These are phyloP conservation scores for Mycena belliarum DNA, from an alignment of 768 basidiomycete genomes.

Conservation along the genomic window DNA sequence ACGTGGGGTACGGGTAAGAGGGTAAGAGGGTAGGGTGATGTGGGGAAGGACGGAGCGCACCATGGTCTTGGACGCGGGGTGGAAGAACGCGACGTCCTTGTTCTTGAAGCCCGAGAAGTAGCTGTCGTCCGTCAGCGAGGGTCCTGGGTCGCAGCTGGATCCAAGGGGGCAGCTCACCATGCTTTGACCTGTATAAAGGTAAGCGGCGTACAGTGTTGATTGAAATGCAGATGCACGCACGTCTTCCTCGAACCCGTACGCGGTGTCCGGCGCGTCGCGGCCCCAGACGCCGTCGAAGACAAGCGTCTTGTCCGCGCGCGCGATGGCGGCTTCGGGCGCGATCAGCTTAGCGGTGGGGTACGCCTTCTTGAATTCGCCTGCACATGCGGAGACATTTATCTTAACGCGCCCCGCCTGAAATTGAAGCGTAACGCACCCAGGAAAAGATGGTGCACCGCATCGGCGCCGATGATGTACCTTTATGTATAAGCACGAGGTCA, in stretches of 20 bases:
- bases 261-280: slow-evolving; percentile 60
- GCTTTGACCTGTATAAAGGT: too few relatives aligned
- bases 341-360: slow-evolving; percentile 74
- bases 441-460: slow-evolving; percentile 61
- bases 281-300: slow-evolving; percentile 72
- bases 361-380: slow-evolving; percentile 63
- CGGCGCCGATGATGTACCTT: slow-evolving; percentile 51
- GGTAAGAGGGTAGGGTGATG: background rate
- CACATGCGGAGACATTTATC: too few relatives aligned
- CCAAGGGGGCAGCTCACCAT: too few relatives aligned
- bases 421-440: too few relatives aligned
- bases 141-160: too few relatives aligned
- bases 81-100: slow-evolving; percentile 85
- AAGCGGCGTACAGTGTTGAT: too few relatives aligned
- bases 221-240: slow-evolving; percentile 23
- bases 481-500: background rate
- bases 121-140: too few relatives aligned
- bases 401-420: too few relatives aligned
- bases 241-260: slow-evolving; percentile 80
- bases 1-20: background rate
- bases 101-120: slow-evolving; percentile 52
- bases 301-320: slow-evolving; percentile 51
- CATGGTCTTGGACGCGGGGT: slow-evolving; percentile 67
- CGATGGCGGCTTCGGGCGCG: slow-evolving; percentile 59
- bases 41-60: slow-evolving; percentile 34